Evolutionary conservation across 345 rosid genomes (phyloP), one percentile per base, ranked within the genome.

Genomic region (Streptanthus diversifolius): DNA sequence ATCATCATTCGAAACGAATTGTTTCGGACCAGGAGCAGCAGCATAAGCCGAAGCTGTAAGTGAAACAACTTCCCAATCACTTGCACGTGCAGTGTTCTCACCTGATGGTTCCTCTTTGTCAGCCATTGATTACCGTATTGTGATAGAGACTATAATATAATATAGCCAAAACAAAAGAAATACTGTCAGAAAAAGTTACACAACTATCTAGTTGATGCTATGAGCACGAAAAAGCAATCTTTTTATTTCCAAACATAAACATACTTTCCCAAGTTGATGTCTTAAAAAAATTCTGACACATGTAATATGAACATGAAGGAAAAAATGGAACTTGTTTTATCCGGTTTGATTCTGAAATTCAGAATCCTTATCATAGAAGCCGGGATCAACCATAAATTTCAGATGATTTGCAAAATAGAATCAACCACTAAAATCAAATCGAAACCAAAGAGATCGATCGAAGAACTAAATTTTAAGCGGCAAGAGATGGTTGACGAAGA

Each of bases 1-100:
- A 52, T 83, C 82, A 58, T 84, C 82, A 53, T 79, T 82, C 13
- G 25, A 19, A 59, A 77, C 84, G 13, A 75, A 77, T 39, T 72
- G 80, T 47, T 66, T 70, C 0, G 98, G 90, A 80, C 96, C 86
- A 37, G 97, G 95, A 73, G 95, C 78, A 77, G 97, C 95, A 72
- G 90, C 96, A 77, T 91, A 95, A 27, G 97, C 70, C 2, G 99
- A 95, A 49, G 93, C 95, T 2, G 99, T 89, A 48, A 91, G 91
- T 25, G 95, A 87, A 14, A 93, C 92, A 71, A 93, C 95, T 83
- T 93, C 97, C 97, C 97, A 93, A 59, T 91, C 97, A 56, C 79
- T 85, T 57, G 85, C 92, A 24, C 84, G 90, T 2, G 81, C 24
- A 17, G 27, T 36, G 70, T 73, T 80, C 49, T 72, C 88, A 51